Evolutionary conservation across 805 yeast species (phyloP), one percentile per base, ranked within the genome.

Genomic region (Suhomyces canberraensis): DNA sequence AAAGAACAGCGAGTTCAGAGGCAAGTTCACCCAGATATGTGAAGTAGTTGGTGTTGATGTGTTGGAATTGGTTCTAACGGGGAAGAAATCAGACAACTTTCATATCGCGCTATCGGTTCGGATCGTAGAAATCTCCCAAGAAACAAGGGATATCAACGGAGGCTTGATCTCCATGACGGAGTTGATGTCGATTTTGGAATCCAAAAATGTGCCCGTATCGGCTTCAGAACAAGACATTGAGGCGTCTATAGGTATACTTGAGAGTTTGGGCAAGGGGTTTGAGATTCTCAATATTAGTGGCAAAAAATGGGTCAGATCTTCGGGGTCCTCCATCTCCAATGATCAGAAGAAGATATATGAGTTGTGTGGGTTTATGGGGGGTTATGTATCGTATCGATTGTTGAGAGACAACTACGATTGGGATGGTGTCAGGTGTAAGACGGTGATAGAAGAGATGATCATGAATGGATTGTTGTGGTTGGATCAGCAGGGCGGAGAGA

Each of bases 21-120:
- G 73, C 19, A 81, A 85, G 52, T 87, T 89, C 56, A 78, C 86
- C 25, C 73, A 75, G 40, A 80, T 90, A 65, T 88, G 96, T 51
- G 66, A 74, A 3, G 76, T 81, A 47, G 80, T 89, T 19, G 96
- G 96, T 1, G 81, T 89, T 14, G 96, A 90, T 55, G 93, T 96
- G 0, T 56, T 90, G 20, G 72, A 66, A 36, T 34, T 52, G 35
- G 45, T 59, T 4, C 44, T 44, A 40, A 19, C 27, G 9, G 13
- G 31, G 3, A 35, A 31, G 29, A 18, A 57, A 51, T 64, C 15
- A 53, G 67, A 66, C 5, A 89, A 83, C 48, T 82, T 75, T 47
- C 71, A 73, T 43, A 76, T 79, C 41, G 88, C 83, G 26, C 60
- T 91, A 14, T 78, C 87, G 3, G 83, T 87, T 11, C 75, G 81